These are phyloP conservation scores for Sclerotinia trifoliorum DNA, from an alignment of 2,329 filamentous ascomycete species.

Conservation along the genomic window DNA sequence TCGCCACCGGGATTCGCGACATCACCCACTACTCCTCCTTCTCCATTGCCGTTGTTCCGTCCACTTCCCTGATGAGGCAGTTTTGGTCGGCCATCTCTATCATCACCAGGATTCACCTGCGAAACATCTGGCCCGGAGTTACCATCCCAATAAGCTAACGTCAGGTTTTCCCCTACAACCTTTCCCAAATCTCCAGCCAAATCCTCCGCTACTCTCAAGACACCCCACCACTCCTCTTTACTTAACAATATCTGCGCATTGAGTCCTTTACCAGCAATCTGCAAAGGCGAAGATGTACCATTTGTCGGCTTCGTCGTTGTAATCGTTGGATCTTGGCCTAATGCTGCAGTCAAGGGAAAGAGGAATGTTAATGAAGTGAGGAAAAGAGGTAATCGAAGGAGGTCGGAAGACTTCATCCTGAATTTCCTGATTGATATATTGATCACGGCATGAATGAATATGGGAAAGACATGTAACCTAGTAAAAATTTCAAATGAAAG, in stretches of 20 bases:
- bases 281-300: conserved; percentile 24
- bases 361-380: background rate
- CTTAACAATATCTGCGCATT: conserved; percentile 55
- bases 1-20: conserved; percentile 19
- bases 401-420: background rate
- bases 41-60: conserved; percentile 14
- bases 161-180: conserved; percentile 61
- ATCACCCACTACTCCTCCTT: conserved; percentile 14
- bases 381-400: conserved; percentile 1
- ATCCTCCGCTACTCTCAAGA: conserved; percentile 65
- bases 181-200: conserved; percentile 67
- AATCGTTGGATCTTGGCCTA: conserved; percentile 20
- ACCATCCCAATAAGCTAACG: conserved; percentile 40
- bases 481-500: background rate
- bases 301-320: conserved; percentile 40
- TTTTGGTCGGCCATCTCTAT: background rate
- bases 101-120: conserved; percentile 3
- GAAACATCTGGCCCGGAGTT: conserved; percentile 12
- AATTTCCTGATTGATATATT: background rate
- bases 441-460: conserved; percentile 2
- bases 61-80: background rate
- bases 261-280: conserved; percentile 38
- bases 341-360: conserved; percentile 2
- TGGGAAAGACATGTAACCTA: background rate
- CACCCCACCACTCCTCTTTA: conserved; percentile 62